Evolutionary conservation across 2,329 filamentous ascomycete species (phyloP).

Genomic region (Epichloe festucae): DNA sequence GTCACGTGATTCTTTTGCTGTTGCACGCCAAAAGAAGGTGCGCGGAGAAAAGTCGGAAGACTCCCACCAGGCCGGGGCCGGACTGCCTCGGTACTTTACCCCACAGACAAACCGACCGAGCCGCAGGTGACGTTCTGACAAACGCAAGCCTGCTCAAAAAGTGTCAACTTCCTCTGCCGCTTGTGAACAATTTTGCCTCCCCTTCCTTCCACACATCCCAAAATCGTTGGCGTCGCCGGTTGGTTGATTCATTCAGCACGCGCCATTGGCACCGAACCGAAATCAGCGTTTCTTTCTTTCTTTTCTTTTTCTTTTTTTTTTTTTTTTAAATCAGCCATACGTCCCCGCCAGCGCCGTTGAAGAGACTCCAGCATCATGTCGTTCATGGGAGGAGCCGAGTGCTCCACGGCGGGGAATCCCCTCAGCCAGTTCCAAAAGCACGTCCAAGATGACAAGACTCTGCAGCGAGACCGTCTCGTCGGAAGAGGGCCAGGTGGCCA

Average conservation of each 20-base stretch:
- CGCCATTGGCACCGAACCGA: not conserved
- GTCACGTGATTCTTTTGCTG: slow-evolving; percentile 19
- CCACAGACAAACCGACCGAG: slow-evolving; percentile 8
- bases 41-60: too few relatives aligned
- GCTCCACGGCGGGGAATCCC: slow-evolving; percentile 92
- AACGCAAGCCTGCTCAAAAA: not conserved
- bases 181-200: not conserved
- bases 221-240: not conserved
- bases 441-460: slow-evolving; percentile 86
- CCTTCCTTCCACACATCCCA: not conserved
- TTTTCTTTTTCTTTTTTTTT: not conserved
- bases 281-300: too few relatives aligned
- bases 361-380: slow-evolving; percentile 50
- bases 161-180: not conserved
- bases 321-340: not conserved
- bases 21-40: too few relatives aligned
- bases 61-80: slow-evolving; percentile 2
- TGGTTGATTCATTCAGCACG: not conserved
- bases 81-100: slow-evolving; percentile 12
- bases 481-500: slow-evolving; percentile 58
- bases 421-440: slow-evolving; percentile 97
- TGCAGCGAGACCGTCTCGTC: slow-evolving; percentile 81
- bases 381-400: slow-evolving; percentile 89
- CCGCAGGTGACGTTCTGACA: slow-evolving; percentile 9
- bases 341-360: not conserved